A percentile compares a stretch with the other conserved stretches of the same genome.
Evolutionary conservation across 495 filamentous ascomycete species (phyloP).

Genomic region (Glarea lozoyensis): DNA sequence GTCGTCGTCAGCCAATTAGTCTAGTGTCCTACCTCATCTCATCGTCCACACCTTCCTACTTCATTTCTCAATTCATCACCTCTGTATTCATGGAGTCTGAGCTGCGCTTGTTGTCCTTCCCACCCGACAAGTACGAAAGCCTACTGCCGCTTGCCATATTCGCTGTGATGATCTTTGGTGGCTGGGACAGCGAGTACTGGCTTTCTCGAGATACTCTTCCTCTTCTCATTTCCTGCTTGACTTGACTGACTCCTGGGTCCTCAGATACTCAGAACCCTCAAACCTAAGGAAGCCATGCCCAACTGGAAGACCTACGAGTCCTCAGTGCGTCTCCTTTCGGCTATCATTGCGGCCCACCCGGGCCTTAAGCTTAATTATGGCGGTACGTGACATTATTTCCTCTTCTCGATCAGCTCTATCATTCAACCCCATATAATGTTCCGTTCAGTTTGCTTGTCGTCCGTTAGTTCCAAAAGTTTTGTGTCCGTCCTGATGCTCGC

Average conservation of each 20-base stretch:
- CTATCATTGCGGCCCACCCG: conserved; percentile 37
- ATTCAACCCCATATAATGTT: not conserved
- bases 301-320: conserved; percentile 42
- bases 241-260: not conserved
- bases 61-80: too few species aligned
- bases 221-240: not conserved
- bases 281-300: conserved; percentile 28
- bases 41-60: too few species aligned
- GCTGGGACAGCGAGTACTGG: too few species aligned
- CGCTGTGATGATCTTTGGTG: too few species aligned
- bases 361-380: conserved; percentile 36
- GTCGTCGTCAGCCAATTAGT: too few species aligned
- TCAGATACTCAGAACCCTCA: too few species aligned
- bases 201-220: too few species aligned
- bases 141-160: too few species aligned
- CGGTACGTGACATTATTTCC: conserved; percentile 29
- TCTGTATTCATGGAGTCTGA: too few species aligned
- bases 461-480: not conserved
- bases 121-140: too few species aligned
- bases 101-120: too few species aligned
- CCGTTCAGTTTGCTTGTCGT: not conserved
- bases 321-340: conserved; percentile 38
- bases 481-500: conserved; percentile 9
- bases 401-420: not conserved
- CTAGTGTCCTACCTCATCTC: too few species aligned